These are phyloP conservation scores for Podaxis sp. DNA, from an alignment of 768 basidiomycete genomes.

Conservation along the genomic window DNA sequence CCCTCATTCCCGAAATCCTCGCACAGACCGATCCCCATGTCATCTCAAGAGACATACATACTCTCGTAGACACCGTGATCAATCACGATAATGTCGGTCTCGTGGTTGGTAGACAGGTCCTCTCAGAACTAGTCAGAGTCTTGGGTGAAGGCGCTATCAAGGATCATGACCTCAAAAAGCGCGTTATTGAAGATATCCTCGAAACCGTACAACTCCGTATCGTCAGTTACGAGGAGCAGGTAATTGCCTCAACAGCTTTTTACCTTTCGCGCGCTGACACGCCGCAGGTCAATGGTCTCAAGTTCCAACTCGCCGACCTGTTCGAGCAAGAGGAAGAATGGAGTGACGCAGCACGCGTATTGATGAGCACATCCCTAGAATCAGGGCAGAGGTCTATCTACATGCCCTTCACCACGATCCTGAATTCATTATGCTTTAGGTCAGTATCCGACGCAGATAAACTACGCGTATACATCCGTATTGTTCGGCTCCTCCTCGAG, in stretches of 20 bases:
- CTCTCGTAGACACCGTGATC: slow-evolving; percentile 77
- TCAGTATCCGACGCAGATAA: slow-evolving; percentile 80
- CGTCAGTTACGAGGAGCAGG: slow-evolving; percentile 96
- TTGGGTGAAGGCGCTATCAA: slow-evolving; percentile 57
- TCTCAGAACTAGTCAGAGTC: slow-evolving; percentile 79
- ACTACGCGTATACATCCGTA: slow-evolving; percentile 87
- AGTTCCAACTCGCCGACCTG: slow-evolving; percentile 90
- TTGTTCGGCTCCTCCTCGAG: slow-evolving; percentile 91
- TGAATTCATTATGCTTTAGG: slow-evolving; percentile 31
- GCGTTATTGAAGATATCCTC: slow-evolving; percentile 75
- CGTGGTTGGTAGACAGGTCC: slow-evolving; percentile 85
- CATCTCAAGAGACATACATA: slow-evolving; percentile 58
- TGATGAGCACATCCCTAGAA: slow-evolving; percentile 92
- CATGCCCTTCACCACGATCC: slow-evolving; percentile 7
- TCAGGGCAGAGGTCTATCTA: slow-evolving; percentile 73
- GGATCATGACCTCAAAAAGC: slow-evolving; percentile 59
- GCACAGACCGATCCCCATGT: slow-evolving; percentile 43
- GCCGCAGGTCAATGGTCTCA: slow-evolving; percentile 72
- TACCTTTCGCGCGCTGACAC: slow-evolving; percentile 22
- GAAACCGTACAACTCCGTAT: slow-evolving; percentile 71
- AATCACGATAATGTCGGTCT: slow-evolving; percentile 81
- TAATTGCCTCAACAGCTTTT: slow-evolving; percentile 27
- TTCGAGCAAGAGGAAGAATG: slow-evolving; percentile 91
- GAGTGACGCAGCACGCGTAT: slow-evolving; percentile 87
- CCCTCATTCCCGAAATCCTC: slow-evolving; percentile 69